phyloP scores from a whole-genome alignment of 2,329 filamentous ascomycete species.

The Epicoccum nigrum region DNA sequence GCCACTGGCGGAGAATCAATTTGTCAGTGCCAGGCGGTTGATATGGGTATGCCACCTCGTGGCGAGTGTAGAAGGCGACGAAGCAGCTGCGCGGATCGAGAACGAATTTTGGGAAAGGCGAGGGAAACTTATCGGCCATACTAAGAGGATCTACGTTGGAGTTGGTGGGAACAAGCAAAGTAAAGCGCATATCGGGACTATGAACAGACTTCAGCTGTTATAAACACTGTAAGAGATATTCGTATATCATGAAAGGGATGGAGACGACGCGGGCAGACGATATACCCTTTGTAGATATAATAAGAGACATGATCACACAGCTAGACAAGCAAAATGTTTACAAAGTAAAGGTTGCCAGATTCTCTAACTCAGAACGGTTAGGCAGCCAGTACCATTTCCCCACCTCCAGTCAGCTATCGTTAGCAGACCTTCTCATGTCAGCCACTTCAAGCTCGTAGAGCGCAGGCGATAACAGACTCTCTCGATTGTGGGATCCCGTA shows the following conservation, averaged over 20 bases:
- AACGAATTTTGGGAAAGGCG: conserved; percentile 36
- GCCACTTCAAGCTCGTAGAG: background rate
- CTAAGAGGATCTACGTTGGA: conserved; percentile 24
- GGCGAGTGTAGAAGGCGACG: conserved; percentile 36
- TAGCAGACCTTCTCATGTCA: conserved; percentile 2
- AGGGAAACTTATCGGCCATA: conserved; percentile 35
- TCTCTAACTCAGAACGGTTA: background rate
- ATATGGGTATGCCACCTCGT: conserved; percentile 41
- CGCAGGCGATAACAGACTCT: background rate
- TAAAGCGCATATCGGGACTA: conserved; percentile 34
- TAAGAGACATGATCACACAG: background rate
- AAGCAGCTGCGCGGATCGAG: conserved; percentile 36
- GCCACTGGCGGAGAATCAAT: conserved; percentile 35
- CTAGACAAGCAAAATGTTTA: no score
- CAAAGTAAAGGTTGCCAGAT: background rate
- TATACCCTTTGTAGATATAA: conserved; percentile 7
- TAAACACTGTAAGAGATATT: conserved; percentile 9
- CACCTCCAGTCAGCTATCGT: conserved; percentile 5
- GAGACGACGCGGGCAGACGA: background rate
- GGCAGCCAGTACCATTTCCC: background rate
- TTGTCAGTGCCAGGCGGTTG: conserved; percentile 36
- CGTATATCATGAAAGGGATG: background rate
- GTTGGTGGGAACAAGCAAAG: conserved; percentile 26
- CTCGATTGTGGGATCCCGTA: background rate
- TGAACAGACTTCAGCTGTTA: conserved; percentile 40